Base-by-base conservation (phyloP, 108 stramenopile species). In the Cylindrotheca closterium region DNA sequence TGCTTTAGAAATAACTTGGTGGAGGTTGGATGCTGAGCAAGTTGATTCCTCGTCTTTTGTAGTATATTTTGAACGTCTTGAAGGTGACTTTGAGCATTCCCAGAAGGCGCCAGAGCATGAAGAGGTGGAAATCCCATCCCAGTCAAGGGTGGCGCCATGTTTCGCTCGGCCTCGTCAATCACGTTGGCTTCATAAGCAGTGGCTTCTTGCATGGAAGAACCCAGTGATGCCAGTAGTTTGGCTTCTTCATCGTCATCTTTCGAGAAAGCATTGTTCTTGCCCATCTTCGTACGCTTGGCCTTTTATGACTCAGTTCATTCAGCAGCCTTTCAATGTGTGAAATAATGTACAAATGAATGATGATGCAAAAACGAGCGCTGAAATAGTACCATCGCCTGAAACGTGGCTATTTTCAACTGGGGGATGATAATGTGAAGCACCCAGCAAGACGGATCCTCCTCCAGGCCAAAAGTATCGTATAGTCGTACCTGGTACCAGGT, bases 141-240 rank as follows among this genome's bases (percentile, higher is more conserved):
- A 34, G 48, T 62, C 52, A 92, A 70, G 18, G 58, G 58, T 4
- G 91, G 91, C 12, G 86, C 86, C 25, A 68, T 49, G 12, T 51
- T 31, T 7, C 70, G 66, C 27, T 74, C 76, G 0, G 81, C 88
- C 33, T 83, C 60, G 30, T 82, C 81, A 15, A 92, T 46, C 21
- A 92, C 84, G 2, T 70, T 60, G 32, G 71, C 64, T 67, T 92
- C 91, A 63, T 92, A 92, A 32, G 51, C 58, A 19, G 63, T 71
- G 26, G 52, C 52, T 15, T 86, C 74, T 24, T 76, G 63, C 22
- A 74, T 60, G 26, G 77, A 58, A 0, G 74, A 57, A 30, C 81
- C 82, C n/a, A 91, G 60, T 0, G 82, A 51, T 32, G 86, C 84
- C 62, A 91, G 68, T 42, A 91, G 33, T 29, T 69, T 60, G 46